Conservation (phyloP, 176 grass and related monocot species). For the Tuctoria greenei region DNA sequence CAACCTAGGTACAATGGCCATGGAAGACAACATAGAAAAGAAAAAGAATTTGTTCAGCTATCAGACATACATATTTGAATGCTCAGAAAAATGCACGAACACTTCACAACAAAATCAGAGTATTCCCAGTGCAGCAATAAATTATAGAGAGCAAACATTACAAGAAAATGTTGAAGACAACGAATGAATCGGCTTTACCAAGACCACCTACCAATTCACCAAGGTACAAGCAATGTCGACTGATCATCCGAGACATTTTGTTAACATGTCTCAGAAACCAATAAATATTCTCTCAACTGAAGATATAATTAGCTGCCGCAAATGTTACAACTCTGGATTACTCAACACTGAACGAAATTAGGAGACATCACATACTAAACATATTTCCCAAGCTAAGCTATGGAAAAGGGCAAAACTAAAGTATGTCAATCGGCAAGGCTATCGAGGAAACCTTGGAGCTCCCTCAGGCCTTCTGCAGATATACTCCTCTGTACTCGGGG, state of each 20-base stretch:
- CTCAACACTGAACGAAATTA: slow-evolving; percentile 62
- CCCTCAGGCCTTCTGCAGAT: slow-evolving; percentile 83
- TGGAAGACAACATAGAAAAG: neutral
- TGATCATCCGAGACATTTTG: slow-evolving; percentile 13
- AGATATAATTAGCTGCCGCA: slow-evolving; percentile 64
- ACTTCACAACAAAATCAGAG: neutral
- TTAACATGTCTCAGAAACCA: neutral
- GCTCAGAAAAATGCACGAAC: neutral
- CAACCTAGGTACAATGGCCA: neutral
- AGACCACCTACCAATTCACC: neutral
- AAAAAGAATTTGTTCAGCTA: neutral
- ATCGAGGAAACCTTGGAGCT: slow-evolving; percentile 87
- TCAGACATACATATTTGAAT: neutral
- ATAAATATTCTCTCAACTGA: slow-evolving; percentile 38
- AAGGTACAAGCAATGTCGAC: slow-evolving; percentile 6
- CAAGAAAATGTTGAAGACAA: neutral
- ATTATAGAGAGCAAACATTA: neutral
- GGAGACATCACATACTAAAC: slow-evolving; percentile 36
- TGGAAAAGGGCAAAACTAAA: slow-evolving; percentile 37
- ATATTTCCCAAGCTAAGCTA: slow-evolving; percentile 47
- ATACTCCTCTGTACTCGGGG: slow-evolving; percentile 90
- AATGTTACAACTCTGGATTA: slow-evolving; percentile 62
- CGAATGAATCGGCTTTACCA: neutral
- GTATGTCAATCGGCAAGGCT: slow-evolving; percentile 59
- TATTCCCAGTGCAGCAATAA: neutral